phyloP scores from a whole-genome alignment of 179 eudicot genomes.

The Silene coronaria region DNA sequence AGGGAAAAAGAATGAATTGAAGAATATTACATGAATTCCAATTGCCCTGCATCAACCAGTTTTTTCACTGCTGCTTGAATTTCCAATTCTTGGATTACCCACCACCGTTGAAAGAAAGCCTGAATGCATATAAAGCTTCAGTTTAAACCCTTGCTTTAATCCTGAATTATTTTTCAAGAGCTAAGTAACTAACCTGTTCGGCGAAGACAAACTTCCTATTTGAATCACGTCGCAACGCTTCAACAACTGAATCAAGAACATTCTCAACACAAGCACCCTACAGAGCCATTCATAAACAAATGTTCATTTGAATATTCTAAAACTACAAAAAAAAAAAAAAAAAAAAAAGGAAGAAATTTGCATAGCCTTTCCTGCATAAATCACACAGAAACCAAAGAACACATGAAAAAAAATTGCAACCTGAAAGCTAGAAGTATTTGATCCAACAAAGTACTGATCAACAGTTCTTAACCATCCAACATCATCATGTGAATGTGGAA shows the following conservation, averaged over 20 bases:
- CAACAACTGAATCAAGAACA: slow-evolving; percentile 74
- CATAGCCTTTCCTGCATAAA: background rate
- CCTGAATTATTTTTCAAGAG: background rate
- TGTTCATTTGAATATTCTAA: background rate
- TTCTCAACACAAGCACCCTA: slow-evolving; percentile 86
- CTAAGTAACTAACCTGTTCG: slow-evolving; percentile 55
- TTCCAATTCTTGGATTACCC: slow-evolving; percentile 56
- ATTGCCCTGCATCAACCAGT: slow-evolving; percentile 57
- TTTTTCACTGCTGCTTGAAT: slow-evolving; percentile 52
- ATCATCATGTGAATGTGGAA: slow-evolving; percentile 91
- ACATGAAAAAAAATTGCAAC: slow-evolving; percentile 20
- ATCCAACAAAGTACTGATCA: slow-evolving; percentile 92
- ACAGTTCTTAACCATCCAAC: slow-evolving; percentile 97
- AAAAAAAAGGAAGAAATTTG: too few species aligned
- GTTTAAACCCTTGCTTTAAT: background rate
- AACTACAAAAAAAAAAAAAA: too few species aligned
- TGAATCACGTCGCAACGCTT: slow-evolving; percentile 59
- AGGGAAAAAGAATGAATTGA: background rate
- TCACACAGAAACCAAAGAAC: background rate
- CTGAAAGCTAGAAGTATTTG: slow-evolving; percentile 74
- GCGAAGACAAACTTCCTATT: slow-evolving; percentile 69
- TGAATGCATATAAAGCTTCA: slow-evolving; percentile 24
- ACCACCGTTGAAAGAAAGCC: slow-evolving; percentile 91
- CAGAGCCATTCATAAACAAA: slow-evolving; percentile 21
- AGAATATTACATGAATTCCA: slow-evolving; percentile 62